phyloP scores from a whole-genome alignment of 2,329 filamentous ascomycete genomes.

The Blumeriella jaapii region DNA sequence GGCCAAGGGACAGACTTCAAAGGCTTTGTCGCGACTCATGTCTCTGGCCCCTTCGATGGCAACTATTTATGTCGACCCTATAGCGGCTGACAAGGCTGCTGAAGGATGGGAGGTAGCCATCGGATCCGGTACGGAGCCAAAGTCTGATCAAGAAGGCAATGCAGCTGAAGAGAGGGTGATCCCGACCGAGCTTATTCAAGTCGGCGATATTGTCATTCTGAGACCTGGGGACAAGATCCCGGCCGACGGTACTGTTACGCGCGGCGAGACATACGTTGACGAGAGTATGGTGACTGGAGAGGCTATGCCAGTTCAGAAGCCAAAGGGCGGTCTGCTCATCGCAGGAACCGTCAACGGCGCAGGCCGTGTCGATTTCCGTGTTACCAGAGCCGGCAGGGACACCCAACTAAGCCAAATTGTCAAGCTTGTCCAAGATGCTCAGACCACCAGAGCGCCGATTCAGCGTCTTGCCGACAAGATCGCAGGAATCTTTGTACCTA shows the following conservation, averaged over 20 bases:
- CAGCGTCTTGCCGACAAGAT: constrained; percentile 85
- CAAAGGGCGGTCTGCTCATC: constrained; percentile 66
- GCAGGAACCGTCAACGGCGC: constrained; percentile 93
- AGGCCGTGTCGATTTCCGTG: constrained; percentile 81
- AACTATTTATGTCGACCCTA: constrained; percentile 89
- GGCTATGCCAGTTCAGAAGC: constrained; percentile 88
- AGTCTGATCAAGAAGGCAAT: constrained; percentile 38
- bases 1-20: constrained; percentile 93
- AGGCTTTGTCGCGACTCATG: constrained; percentile 87
- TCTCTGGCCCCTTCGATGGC: constrained; percentile 93
- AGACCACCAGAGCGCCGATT: constrained; percentile 88
- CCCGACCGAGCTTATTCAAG: constrained; percentile 86
- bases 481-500: constrained; percentile 87
- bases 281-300: constrained; percentile 99
- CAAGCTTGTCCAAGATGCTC: constrained; percentile 93
- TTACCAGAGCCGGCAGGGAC: constrained; percentile 84
- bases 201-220: constrained; percentile 86
- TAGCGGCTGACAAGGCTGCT: constrained; percentile 81
- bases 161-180: constrained; percentile 75
- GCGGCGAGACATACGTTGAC: constrained; percentile 86
- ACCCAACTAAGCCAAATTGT: constrained; percentile 98
- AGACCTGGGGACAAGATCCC: constrained; percentile 95
- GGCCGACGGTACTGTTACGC: constrained; percentile 76
- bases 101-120: constrained; percentile 56
- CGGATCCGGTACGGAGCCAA: constrained; percentile 32